Conservation (phyloP, 208 protist species). For the Trypanosoma melophagium region DNA sequence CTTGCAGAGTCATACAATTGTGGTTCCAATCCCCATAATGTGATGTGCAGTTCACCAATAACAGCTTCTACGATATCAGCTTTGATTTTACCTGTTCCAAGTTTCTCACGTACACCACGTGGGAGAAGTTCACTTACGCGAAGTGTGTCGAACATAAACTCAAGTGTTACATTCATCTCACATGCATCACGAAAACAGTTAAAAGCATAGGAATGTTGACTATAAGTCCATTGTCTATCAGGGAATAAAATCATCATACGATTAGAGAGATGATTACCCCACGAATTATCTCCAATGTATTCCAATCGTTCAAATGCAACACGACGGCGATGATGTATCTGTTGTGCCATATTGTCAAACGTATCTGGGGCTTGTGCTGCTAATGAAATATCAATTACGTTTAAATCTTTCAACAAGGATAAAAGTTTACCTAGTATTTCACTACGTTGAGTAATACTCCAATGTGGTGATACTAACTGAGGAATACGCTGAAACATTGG, state of each 20-base stretch:
- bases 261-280: constrained; percentile 60
- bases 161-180: constrained; percentile 86
- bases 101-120: constrained; percentile 18
- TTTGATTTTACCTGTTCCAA: constrained; percentile 71
- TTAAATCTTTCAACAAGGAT: constrained; percentile 34
- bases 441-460: constrained; percentile 55
- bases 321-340: constrained; percentile 51
- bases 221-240: constrained; percentile 75
- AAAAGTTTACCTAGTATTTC: constrained; percentile 42
- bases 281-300: constrained; percentile 85
- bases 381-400: constrained; percentile 61
- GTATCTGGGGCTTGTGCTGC: constrained; percentile 24
- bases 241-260: constrained; percentile 79
- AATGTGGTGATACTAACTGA: constrained; percentile 35
- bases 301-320: constrained; percentile 80
- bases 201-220: constrained; percentile 54
- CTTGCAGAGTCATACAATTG: constrained; percentile 59
- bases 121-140: constrained; percentile 45
- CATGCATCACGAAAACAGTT: constrained; percentile 65
- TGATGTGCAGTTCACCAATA: constrained; percentile 69
- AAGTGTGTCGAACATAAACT: constrained; percentile 79
- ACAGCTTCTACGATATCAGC: constrained; percentile 80
- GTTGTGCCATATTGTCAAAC: constrained; percentile 17
- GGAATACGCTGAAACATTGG: constrained; percentile 53
- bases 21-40: constrained; percentile 56